phyloP scores from a whole-genome alignment of 2,329 filamentous ascomycete species.

The Ceratocystis ficicola region DNA sequence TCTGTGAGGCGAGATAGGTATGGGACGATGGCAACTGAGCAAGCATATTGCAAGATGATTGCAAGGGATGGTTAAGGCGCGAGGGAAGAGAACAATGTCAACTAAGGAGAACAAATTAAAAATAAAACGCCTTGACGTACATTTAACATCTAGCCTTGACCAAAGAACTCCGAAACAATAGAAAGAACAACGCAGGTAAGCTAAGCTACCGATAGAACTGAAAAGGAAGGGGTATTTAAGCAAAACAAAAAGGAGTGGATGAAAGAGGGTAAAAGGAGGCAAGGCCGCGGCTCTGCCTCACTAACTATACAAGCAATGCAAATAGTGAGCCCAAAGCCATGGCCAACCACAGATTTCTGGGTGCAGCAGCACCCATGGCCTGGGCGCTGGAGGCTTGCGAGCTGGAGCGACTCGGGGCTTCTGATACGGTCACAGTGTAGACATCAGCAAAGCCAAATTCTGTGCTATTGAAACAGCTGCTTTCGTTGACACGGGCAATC shows the following conservation, averaged over 20 bases:
- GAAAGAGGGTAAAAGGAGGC: background rate
- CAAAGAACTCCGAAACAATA: background rate
- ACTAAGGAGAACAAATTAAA: background rate
- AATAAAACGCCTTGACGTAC: background rate
- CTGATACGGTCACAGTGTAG: conserved; percentile 52
- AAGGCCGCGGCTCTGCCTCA: background rate
- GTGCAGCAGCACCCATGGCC: background rate
- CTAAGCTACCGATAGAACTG: background rate
- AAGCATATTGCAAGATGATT: background rate
- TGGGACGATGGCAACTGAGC: background rate
- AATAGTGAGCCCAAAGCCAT: background rate
- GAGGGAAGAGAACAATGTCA: too few species aligned
- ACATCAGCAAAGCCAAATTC: conserved; percentile 65
- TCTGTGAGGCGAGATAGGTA: conserved; percentile 23
- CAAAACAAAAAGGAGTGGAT: background rate
- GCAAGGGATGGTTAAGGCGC: too few species aligned
- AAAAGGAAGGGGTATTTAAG: conserved; percentile 2
- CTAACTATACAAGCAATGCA: background rate
- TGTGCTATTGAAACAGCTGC: conserved; percentile 82
- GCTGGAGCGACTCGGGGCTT: conserved; percentile 31
- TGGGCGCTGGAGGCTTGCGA: conserved; percentile 28
- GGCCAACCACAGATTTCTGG: background rate
- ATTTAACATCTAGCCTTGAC: background rate
- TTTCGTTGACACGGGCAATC: conserved; percentile 59
- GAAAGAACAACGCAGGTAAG: background rate